Base-by-base conservation (phyloP, 2,329 filamentous ascomycete genomes). In the Aplosporella prunicola region DNA sequence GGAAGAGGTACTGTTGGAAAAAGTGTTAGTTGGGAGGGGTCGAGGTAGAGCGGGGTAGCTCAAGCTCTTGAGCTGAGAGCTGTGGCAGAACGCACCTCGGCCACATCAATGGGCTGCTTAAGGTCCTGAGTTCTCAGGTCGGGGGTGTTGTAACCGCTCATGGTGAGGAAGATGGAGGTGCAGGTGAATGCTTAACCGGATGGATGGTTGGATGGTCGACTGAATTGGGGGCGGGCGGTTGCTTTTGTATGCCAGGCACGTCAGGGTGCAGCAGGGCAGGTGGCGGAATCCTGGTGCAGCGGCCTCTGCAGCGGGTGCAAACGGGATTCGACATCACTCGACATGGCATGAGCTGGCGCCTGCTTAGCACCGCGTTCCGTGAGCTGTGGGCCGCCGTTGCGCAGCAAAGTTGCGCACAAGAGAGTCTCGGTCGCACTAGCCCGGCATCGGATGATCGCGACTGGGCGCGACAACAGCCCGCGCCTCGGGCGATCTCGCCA, bases 91-190 rank as follows among this genome's bases (percentile, higher is more conserved):
- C 52, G 42, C 23, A 55, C 54, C 52, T 81, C 73, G 39, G 75
- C 76, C 35, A 82, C 72, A 43, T 79, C 72, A 18, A 69, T 50
- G 33, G 61, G 62, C 43, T 63, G 52, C 46, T 63, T 59, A 44
- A 69, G 55, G 28, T 58, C 55, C 29, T 59, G 52, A 14, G 58
- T 59, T 43, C 63, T 53, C 35, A 68, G 55, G 44, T 68, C 57
- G 18, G 37, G 37, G 17, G 37, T 39, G 30, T 26, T 33, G 31
- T 26, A 25, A 31, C 37, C 37, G 37, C 37, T 39, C 37, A 39
- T 39, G 37, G 34, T 34, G 30, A 31, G n/a, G n/a, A n/a, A n/a
- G n/a, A n/a, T n/a, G n/a, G n/a, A n/a, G n/a, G n/a, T n/a, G n/a
- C n/a, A n/a, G n/a, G n/a, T n/a, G n/a, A n/a, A n/a, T n/a, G n/a